Evolutionary conservation across 352 stramenopile genomes (phyloP).

Genomic region (Thalassiosira hispida): DNA sequence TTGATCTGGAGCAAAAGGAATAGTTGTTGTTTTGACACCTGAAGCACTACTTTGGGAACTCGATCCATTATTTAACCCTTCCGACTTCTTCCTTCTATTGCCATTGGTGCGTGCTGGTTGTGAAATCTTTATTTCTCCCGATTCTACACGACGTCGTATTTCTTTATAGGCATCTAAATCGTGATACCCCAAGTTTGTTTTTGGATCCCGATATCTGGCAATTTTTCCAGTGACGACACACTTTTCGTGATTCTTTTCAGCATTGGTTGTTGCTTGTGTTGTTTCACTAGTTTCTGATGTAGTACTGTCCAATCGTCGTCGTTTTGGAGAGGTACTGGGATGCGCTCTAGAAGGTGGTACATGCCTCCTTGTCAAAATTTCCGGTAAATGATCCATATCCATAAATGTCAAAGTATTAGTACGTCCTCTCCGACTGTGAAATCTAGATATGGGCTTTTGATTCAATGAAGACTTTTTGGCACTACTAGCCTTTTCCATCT

Average conservation of each 20-base stretch:
- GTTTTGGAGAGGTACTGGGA: background rate
- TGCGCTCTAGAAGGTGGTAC: background rate
- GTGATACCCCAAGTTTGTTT: conserved; percentile 72
- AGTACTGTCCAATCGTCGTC: conserved; percentile 11
- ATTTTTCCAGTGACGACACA: conserved; percentile 82
- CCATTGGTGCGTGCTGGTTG: conserved; percentile 1
- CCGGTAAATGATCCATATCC: conserved; percentile 82
- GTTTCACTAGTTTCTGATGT: conserved; percentile 20
- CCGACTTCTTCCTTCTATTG: conserved; percentile 3
- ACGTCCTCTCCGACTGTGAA: conserved; percentile 73
- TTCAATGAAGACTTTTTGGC: conserved; percentile 45
- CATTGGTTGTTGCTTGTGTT: background rate
- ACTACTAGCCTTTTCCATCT: conserved; percentile 17
- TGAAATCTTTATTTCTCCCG: conserved; percentile 46
- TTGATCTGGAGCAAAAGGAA: conserved; percentile 24
- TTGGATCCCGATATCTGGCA: conserved; percentile 76
- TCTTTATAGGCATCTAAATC: conserved; percentile 77
- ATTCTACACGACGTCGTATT: conserved; percentile 61
- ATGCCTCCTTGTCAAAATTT: conserved; percentile 64
- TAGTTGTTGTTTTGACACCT: conserved; percentile 5
- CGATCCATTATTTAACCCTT: background rate
- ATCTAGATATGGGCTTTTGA: conserved; percentile 47
- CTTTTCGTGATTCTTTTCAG: conserved; percentile 34
- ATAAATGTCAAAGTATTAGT: conserved; percentile 81
- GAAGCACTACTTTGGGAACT: background rate